These are phyloP conservation scores for Exophiala sideris DNA, from an alignment of 2,329 filamentous ascomycete genomes.

Conservation along the genomic window DNA sequence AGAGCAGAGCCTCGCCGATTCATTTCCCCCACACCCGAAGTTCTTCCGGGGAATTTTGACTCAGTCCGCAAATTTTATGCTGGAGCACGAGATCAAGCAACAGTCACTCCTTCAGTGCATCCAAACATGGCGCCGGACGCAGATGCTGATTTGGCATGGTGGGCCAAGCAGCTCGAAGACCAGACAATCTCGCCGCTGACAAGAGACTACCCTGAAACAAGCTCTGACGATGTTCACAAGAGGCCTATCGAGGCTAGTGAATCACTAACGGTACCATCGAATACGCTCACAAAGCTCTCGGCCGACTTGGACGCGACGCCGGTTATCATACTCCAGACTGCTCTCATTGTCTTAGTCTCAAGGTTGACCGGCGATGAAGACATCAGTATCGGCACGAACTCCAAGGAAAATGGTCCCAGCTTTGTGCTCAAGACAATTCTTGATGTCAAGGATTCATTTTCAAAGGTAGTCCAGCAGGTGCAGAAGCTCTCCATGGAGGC, in stretches of 20 bases:
- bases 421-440: slow-evolving; percentile 46
- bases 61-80: too few species aligned
- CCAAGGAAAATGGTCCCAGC: slow-evolving; percentile 41
- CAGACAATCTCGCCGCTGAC: slow-evolving; percentile 44
- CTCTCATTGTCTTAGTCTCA: slow-evolving; percentile 43
- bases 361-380: slow-evolving; percentile 50
- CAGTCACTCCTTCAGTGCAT: neutral
- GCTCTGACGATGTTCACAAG: slow-evolving; percentile 33
- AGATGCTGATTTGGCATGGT: slow-evolving; percentile 37
- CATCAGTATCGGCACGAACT: slow-evolving; percentile 46
- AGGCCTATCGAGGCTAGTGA: slow-evolving; percentile 43
- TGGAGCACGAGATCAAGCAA: too few species aligned
- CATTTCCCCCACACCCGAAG: too few species aligned
- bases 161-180: slow-evolving; percentile 41
- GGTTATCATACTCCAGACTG: slow-evolving; percentile 43
- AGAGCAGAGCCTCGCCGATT: neutral
- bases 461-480: slow-evolving; percentile 39
- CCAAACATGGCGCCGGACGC: slow-evolving; percentile 13
- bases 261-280: slow-evolving; percentile 37
- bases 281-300: slow-evolving; percentile 35
- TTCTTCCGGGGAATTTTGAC: too few species aligned
- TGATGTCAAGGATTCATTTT: slow-evolving; percentile 40
- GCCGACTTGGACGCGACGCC: slow-evolving; percentile 38
- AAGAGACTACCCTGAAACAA: slow-evolving; percentile 42
- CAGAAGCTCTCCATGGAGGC: slow-evolving; percentile 28